Percentiles rank a stretch among this genome's conserved stretches.
Evolutionary conservation across 2,329 filamentous ascomycete genomes (phyloP).

Genomic region (Colletotrichum lentis): DNA sequence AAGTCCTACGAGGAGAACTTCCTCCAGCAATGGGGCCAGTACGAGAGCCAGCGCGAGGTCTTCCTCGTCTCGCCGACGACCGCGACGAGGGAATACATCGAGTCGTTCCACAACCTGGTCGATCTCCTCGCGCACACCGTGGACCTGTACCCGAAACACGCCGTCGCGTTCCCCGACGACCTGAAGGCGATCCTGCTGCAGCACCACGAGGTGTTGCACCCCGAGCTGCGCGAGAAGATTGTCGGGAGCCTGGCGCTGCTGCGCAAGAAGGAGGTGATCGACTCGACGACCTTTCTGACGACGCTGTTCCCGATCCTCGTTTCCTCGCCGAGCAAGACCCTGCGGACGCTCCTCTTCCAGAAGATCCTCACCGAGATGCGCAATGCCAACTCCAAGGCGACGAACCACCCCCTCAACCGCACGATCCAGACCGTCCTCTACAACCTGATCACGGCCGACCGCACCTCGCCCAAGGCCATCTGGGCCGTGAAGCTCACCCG

Average conservation of each 20-base stretch:
- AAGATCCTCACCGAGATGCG: conserved; percentile 94
- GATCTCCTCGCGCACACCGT: conserved; percentile 94
- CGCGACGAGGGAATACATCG: conserved; percentile 78
- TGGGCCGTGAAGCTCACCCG: conserved; percentile 97
- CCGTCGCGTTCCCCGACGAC: conserved; percentile 78
- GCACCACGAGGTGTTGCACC: conserved; percentile 83
- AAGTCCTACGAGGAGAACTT: conserved; percentile 93
- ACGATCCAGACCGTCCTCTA: conserved; percentile 93
- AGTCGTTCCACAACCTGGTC: conserved; percentile 88
- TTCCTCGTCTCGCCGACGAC: conserved; percentile 85
- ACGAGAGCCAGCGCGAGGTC: conserved; percentile 89
- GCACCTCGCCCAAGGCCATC: conserved; percentile 82
- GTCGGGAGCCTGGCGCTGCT: conserved; percentile 89
- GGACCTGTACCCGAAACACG: conserved; percentile 88
- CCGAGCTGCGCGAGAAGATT: conserved; percentile 90
- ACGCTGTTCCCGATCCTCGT: conserved; percentile 95
- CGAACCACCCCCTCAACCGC: conserved; percentile 91
- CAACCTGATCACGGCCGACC: conserved; percentile 88
- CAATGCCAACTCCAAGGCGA: conserved; percentile 84
- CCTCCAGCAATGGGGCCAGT: conserved; percentile 86
- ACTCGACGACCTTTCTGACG: conserved; percentile 83
- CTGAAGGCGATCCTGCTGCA: conserved; percentile 80
- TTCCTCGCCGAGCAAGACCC: conserved; percentile 87
- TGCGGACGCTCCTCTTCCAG: conserved; percentile 81
- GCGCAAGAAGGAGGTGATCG: conserved; percentile 89